Conservation (phyloP, 352 stramenopile genomes). For the Globisporangium canariense region DNA sequence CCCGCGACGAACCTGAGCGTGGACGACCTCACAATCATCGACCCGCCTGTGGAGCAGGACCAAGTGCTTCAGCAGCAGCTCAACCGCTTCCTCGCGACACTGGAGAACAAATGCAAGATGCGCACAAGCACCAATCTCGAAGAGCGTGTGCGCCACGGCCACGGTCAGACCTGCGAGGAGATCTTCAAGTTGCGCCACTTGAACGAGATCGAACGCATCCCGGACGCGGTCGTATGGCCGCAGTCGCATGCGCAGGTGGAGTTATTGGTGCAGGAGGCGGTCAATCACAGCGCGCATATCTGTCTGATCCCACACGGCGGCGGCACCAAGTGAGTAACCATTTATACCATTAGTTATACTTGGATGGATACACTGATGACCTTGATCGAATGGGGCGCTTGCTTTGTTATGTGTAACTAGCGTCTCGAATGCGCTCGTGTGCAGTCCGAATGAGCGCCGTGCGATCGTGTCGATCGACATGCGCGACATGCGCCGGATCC, state of each 20-base stretch:
- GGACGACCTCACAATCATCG: conserved; percentile 27
- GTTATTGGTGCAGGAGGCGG: conserved; percentile 71
- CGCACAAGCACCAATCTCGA: conserved; percentile 37
- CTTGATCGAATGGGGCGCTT: background rate
- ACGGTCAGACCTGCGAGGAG: conserved; percentile 75
- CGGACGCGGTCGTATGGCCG: conserved; percentile 92
- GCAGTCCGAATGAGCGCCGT: conserved; percentile 61
- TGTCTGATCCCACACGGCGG: conserved; percentile 94
- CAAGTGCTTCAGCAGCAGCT: conserved; percentile 23
- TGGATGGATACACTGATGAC: background rate
- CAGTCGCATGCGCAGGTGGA: conserved; percentile 78
- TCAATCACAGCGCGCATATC: conserved; percentile 46
- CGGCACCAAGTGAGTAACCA: conserved; percentile 86
- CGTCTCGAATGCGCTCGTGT: conserved; percentile 64
- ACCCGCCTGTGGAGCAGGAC: conserved; percentile 13
- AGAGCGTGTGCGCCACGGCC: conserved; percentile 60
- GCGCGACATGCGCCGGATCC: conserved; percentile 81
- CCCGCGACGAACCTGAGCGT: conserved; percentile 27
- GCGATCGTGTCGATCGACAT: conserved; percentile 94
- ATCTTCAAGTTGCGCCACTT: conserved; percentile 55
- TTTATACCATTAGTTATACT: background rate
- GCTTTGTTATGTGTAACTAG: conserved; percentile 9
- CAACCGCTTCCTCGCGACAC: conserved; percentile 28
- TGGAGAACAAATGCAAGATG: conserved; percentile 24
- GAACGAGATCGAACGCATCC: conserved; percentile 54